These are phyloP conservation scores for Fusarium compactum DNA, from an alignment of 2,329 filamentous ascomycete genomes.

Conservation along the genomic window DNA sequence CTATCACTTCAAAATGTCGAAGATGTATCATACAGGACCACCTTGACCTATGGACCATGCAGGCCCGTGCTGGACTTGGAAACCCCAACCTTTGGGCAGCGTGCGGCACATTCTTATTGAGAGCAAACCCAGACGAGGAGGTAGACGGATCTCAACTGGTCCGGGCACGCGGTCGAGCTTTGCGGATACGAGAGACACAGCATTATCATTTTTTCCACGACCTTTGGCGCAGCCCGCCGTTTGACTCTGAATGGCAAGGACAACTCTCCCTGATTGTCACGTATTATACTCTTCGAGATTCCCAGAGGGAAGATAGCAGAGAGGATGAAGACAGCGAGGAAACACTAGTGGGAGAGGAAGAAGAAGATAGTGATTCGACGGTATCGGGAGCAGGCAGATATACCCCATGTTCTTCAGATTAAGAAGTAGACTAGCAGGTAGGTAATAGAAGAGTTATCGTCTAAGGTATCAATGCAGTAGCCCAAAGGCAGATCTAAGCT, in stretches of 20 bases:
- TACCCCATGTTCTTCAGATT: too few species aligned
- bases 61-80: background rate
- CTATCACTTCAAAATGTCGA: conserved; percentile 21
- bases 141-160: background rate
- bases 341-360: background rate
- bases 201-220: background rate
- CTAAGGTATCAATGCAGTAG: background rate
- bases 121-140: background rate
- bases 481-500: background rate
- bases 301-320: too few species aligned
- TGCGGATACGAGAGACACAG: background rate
- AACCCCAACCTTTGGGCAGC: conserved; percentile 5
- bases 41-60: conserved; percentile 25
- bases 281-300: background rate
- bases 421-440: background rate
- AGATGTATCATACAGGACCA: conserved; percentile 15
- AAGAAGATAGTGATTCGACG: background rate
- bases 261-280: background rate
- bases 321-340: background rate
- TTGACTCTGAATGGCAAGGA: background rate
- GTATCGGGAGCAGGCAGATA: background rate
- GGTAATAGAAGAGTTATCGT: background rate
- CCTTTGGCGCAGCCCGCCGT: background rate
- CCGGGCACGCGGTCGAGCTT: background rate
- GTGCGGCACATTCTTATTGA: background rate